phyloP scores from a whole-genome alignment of 306 rosid genomes.

The Quercus dentata region DNA sequence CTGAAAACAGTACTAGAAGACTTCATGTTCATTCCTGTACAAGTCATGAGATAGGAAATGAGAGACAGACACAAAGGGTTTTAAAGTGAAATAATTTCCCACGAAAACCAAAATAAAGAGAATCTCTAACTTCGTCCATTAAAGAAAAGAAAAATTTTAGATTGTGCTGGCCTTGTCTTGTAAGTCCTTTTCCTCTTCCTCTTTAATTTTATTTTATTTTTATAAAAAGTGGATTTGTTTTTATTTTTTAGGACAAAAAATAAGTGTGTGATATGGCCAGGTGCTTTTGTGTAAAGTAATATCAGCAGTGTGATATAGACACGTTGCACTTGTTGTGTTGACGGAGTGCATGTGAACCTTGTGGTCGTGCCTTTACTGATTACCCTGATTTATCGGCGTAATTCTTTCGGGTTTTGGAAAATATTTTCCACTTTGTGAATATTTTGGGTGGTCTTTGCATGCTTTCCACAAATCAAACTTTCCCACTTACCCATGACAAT shows the following conservation, averaged over 20 bases:
- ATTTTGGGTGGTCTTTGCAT: not conserved
- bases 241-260: too few species aligned
- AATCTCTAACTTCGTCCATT: constrained; percentile 3
- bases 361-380: constrained; percentile 2
- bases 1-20: constrained; percentile 16
- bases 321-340: constrained; percentile 2
- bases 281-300: constrained; percentile 7
- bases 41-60: constrained; percentile 4
- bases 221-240: not conserved
- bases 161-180: constrained; percentile 1
- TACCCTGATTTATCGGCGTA: constrained; percentile 47
- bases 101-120: constrained; percentile 4
- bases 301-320: constrained; percentile 16
- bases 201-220: not conserved
- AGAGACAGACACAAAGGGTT: not conserved
- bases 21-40: constrained; percentile 37
- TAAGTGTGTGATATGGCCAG: not conserved
- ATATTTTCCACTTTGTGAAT: not conserved
- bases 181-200: not conserved
- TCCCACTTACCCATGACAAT: not conserved
- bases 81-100: constrained; percentile 1
- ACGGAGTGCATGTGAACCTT: constrained; percentile 29
- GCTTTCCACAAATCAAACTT: not conserved
- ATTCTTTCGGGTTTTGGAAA: not conserved
- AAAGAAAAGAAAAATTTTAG: not conserved